These are phyloP conservation scores for Polytrichum commune DNA, from an alignment of 225 moss, liverwort and hornwort genomes.

Conservation along the genomic window DNA sequence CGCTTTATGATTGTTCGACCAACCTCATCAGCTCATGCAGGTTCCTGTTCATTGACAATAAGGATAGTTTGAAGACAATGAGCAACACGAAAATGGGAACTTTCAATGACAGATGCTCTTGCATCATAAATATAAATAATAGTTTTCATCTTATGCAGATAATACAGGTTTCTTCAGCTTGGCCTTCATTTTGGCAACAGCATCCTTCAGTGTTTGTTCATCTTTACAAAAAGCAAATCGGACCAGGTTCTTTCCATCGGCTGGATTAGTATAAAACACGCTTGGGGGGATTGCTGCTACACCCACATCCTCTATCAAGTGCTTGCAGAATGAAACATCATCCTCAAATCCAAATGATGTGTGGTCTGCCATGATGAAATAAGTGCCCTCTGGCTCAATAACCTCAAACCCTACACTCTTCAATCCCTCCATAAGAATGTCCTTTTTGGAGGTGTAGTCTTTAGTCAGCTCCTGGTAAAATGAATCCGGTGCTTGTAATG, in stretches of 20 bases:
- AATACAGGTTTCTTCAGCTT: conserved; percentile 56
- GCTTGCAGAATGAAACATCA: conserved; percentile 85
- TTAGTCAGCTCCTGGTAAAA: conserved; percentile 67
- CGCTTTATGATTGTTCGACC: no score
- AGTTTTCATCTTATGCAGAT: conserved; percentile 3
- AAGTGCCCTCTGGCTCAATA: conserved; percentile 88
- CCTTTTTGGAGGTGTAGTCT: conserved; percentile 66
- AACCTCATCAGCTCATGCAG: no score
- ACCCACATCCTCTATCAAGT: conserved; percentile 95
- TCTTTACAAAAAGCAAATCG: conserved; percentile 98
- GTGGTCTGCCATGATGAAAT: conserved; percentile 98
- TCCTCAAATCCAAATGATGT: conserved; percentile 83
- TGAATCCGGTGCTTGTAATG: conserved; percentile 76
- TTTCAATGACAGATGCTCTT: background rate
- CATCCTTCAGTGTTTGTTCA: conserved; percentile 68
- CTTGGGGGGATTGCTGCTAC: conserved; percentile 97
- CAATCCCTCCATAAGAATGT: conserved; percentile 81
- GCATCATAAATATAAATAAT: background rate
- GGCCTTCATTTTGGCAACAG: conserved; percentile 64
- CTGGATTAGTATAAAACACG: conserved; percentile 64
- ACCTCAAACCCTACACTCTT: conserved; percentile 91
- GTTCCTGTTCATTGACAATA: no score
- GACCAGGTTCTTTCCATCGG: conserved; percentile 82
- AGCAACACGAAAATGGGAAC: background rate
- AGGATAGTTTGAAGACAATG: no score